A percentile compares a stretch with the other conserved stretches of the same genome.
Evolutionary conservation across 192 early-diverging fungal genomes (phyloP).

Genomic region (Dispira simplex): DNA sequence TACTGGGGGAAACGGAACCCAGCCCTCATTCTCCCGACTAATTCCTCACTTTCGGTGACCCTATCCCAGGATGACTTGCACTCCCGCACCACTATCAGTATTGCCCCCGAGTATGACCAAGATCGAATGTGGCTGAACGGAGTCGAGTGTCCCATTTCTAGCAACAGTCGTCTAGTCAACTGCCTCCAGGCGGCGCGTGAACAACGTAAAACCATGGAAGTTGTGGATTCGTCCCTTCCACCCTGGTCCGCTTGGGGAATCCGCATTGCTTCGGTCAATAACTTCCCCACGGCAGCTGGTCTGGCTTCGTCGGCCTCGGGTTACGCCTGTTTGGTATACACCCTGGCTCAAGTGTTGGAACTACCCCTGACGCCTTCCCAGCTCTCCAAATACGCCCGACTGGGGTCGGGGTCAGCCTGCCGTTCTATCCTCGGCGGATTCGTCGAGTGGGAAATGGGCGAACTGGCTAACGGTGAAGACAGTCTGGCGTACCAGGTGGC

Average conservation of each 20-base stretch:
- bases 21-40: conserved; percentile 85
- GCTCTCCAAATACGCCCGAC: conserved; percentile 77
- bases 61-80: conserved; percentile 93
- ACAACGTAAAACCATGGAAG: conserved; percentile 55
- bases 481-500: conserved; percentile 89
- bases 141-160: conserved; percentile 63
- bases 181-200: conserved; percentile 63
- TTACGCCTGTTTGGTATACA: conserved; percentile 83
- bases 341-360: conserved; percentile 56
- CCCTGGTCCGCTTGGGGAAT: conserved; percentile 45
- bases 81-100: conserved; percentile 82
- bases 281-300: conserved; percentile 98
- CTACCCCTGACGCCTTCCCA: conserved; percentile 55
- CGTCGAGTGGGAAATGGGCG: conserved; percentile 94
- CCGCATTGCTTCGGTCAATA: conserved; percentile 94
- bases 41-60: conserved; percentile 93
- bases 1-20: conserved; percentile 98
- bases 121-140: conserved; percentile 97
- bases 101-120: conserved; percentile 33
- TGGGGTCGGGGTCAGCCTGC: conserved; percentile 96
- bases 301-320: conserved; percentile 95
- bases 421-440: conserved; percentile 95
- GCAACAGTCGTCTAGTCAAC: conserved; percentile 69
- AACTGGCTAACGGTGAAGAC: conserved; percentile 59
- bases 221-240: conserved; percentile 12